phyloP scores from a whole-genome alignment of 1,284 basidiomycete species.

The Sanghuangporus sanghuang region DNA sequence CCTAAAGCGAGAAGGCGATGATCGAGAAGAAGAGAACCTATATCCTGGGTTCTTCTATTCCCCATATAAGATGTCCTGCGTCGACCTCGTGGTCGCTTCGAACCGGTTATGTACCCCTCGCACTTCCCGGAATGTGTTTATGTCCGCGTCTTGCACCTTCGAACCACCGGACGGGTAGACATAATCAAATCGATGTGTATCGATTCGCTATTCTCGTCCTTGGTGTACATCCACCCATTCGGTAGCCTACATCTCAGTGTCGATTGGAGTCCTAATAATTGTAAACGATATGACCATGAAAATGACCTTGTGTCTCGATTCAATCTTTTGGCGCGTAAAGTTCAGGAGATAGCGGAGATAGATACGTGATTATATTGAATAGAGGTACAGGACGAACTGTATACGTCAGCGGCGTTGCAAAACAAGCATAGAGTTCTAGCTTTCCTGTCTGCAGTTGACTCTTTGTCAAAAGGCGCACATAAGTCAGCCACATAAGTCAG shows the following conservation, averaged over 20 bases:
- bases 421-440: background rate
- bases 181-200: no score
- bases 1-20: background rate
- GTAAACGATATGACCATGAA: background rate
- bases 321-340: background rate
- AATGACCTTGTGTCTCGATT: background rate
- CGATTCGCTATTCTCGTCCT: no score
- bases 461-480: background rate
- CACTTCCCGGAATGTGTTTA: no score
- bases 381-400: background rate
- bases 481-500: background rate
- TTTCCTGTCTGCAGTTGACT: no score
- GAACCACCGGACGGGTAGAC: no score
- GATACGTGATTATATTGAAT: background rate
- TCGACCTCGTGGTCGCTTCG: background rate
- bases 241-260: background rate
- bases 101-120: no score
- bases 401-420: background rate
- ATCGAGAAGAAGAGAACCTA: background rate
- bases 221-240: no score
- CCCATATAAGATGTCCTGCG: background rate
- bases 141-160: no score
- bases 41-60: background rate
- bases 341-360: slow-evolving; percentile 1
- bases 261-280: background rate